These are phyloP conservation scores for Solanum ossicruentum DNA, from an alignment of 257 asterid genomes.

Conservation along the genomic window DNA sequence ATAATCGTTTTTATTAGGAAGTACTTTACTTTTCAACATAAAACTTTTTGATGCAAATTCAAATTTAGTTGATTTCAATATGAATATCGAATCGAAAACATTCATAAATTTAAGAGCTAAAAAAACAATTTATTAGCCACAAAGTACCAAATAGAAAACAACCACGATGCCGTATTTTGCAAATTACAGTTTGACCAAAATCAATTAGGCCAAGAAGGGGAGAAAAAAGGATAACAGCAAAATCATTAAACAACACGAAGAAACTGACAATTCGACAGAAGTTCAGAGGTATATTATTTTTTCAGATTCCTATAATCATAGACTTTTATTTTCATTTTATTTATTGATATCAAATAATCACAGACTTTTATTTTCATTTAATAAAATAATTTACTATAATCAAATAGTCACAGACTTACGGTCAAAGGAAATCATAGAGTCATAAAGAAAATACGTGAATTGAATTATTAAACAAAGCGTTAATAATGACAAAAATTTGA, in stretches of 20 bases:
- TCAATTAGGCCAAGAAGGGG: background rate
- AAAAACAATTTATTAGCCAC: background rate
- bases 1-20: too few relatives aligned
- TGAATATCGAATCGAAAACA: background rate
- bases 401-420: background rate
- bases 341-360: background rate
- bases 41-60: too few relatives aligned
- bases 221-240: background rate
- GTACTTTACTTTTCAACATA: fast-evolving
- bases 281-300: background rate
- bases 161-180: background rate
- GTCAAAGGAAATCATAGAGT: background rate
- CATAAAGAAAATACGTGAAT: background rate
- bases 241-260: background rate
- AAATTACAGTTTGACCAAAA: background rate
- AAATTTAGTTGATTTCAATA: too few relatives aligned
- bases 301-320: background rate
- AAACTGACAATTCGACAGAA: background rate
- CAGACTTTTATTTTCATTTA: background rate
- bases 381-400: background rate
- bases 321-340: too few relatives aligned
- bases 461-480: background rate
- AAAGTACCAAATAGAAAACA: background rate
- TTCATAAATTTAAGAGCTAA: background rate
- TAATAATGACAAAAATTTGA: background rate